Evolutionary conservation across 2,329 filamentous ascomycete genomes (phyloP).

Genomic region (Ophiocordyceps australis): DNA sequence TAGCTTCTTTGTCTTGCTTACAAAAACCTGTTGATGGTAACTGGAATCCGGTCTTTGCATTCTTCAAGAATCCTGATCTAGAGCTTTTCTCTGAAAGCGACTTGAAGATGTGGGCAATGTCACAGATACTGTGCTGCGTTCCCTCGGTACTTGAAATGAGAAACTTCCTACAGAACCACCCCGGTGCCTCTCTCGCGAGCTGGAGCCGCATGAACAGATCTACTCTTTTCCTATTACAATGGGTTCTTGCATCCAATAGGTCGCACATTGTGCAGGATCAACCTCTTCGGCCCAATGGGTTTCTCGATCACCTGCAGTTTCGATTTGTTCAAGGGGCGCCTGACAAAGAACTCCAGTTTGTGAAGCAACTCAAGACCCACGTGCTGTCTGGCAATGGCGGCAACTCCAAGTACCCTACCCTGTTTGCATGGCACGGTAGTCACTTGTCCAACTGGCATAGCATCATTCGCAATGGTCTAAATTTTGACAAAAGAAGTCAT

Average conservation of each 20-base stretch:
- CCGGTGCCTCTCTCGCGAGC: constrained; percentile 19
- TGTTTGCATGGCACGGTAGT: constrained; percentile 84
- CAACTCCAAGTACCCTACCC: constrained; percentile 37
- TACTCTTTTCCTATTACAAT: constrained; percentile 52
- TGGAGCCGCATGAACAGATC: constrained; percentile 42
- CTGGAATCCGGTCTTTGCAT: too few species aligned
- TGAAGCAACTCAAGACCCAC: constrained; percentile 32
- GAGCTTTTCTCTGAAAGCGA: too few species aligned
- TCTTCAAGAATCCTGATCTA: too few species aligned
- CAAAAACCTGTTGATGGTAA: too few species aligned
- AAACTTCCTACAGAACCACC: constrained; percentile 21
- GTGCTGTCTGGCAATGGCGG: constrained; percentile 12
- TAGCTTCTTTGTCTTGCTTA: too few species aligned
- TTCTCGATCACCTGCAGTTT: constrained; percentile 53
- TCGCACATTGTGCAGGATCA: constrained; percentile 65
- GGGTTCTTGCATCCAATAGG: constrained; percentile 81
- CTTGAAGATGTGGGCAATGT: too few species aligned
- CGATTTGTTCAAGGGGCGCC: constrained; percentile 76
- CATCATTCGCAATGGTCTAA: constrained; percentile 66
- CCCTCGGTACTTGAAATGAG: constrained; percentile 43
- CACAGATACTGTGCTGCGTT: constrained; percentile 35
- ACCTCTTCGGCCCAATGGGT: background rate
- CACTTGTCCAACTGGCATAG: constrained; percentile 67
- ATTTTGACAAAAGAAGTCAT: constrained; percentile 43
- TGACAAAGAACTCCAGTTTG: constrained; percentile 67